These are phyloP conservation scores for Paramecium pentaurelia DNA, from an alignment of 73 alveolate species.

Conservation along the genomic window DNA sequence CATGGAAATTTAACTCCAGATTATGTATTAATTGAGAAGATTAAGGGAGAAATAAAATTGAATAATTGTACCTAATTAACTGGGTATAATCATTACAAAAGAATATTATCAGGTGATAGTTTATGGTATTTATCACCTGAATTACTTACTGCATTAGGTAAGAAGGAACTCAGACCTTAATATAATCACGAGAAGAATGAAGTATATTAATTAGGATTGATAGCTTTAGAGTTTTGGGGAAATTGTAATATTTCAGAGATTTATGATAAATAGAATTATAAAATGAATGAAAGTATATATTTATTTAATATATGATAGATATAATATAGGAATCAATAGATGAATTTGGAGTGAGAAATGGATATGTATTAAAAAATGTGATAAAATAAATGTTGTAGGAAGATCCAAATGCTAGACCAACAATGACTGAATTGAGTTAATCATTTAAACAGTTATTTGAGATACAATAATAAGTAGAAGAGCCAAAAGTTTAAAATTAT, in stretches of 20 bases:
- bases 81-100: constrained; percentile 25
- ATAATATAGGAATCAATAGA: background rate
- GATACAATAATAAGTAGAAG: background rate
- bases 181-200: constrained; percentile 16
- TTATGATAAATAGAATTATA: background rate
- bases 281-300: background rate
- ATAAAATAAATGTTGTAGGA: background rate
- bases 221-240: constrained; percentile 29
- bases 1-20: constrained; percentile 45
- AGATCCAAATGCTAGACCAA: constrained; percentile 34
- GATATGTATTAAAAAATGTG: background rate
- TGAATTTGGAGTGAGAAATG: constrained; percentile 19
- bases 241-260: background rate
- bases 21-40: background rate
- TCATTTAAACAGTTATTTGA: background rate
- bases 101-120: background rate
- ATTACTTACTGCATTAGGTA: constrained; percentile 8
- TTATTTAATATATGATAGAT: background rate
- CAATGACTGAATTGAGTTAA: background rate
- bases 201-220: background rate
- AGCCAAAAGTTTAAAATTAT: background rate
- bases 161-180: constrained; percentile 23
- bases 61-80: background rate
- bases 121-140: constrained; percentile 40
- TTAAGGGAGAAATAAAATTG: background rate